A percentile compares a stretch with the other conserved stretches of the same genome.
Evolutionary conservation across 495 filamentous ascomycete genomes (phyloP).

Genomic region (Staphylotrichum tortipilum): DNA sequence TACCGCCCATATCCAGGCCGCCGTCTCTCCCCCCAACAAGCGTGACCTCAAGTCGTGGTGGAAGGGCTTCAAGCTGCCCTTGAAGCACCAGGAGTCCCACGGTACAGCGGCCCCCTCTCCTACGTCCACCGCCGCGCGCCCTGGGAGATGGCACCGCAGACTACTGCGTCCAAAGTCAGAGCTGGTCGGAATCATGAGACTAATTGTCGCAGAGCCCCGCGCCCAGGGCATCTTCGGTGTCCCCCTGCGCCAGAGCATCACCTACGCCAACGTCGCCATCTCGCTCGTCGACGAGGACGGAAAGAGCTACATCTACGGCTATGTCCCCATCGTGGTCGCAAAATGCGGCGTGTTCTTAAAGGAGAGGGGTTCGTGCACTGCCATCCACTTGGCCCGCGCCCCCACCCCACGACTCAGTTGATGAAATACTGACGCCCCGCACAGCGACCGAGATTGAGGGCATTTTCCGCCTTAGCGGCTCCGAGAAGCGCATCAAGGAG

Average conservation of each 20-base stretch:
- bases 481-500: conserved; percentile 97
- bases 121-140: no score
- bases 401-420: neutral
- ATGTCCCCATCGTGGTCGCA: conserved; percentile 96
- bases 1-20: conserved; percentile 19
- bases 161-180: conserved; percentile 3
- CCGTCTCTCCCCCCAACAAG: conserved; percentile 57
- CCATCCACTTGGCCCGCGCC: neutral
- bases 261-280: conserved; percentile 97
- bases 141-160: no score
- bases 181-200: conserved; percentile 9
- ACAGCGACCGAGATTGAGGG: conserved; percentile 92
- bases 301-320: conserved; percentile 95
- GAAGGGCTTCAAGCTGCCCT: conserved; percentile 73
- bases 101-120: conserved; percentile 43
- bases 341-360: conserved; percentile 98
- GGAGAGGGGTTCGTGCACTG: conserved; percentile 80
- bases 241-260: conserved; percentile 89
- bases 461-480: conserved; percentile 92
- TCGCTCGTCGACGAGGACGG: conserved; percentile 85
- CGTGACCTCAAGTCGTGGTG: conserved; percentile 85
- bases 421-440: conserved; percentile 5
- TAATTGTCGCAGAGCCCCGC: conserved; percentile 29
- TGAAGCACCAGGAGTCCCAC: conserved; percentile 68
- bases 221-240: conserved; percentile 74